These are phyloP conservation scores for Termitomyces sp. DNA, from an alignment of 768 basidiomycete species.

Conservation along the genomic window DNA sequence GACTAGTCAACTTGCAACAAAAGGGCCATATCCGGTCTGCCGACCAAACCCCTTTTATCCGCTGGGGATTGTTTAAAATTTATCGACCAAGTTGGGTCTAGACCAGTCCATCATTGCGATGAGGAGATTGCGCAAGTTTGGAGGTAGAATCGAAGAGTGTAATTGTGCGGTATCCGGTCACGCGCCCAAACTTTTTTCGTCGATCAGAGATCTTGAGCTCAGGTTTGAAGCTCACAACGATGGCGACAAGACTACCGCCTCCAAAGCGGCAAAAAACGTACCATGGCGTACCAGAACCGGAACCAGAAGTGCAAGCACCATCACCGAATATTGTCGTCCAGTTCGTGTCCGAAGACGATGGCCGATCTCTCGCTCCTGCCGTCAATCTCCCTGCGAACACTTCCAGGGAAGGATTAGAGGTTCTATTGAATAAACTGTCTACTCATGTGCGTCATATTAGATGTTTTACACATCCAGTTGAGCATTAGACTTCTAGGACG, in stretches of 20 bases:
- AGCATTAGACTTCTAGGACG: conserved; percentile 40
- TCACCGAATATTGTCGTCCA: conserved; percentile 80
- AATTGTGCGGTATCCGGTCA: no score
- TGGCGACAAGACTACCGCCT: conserved; percentile 85
- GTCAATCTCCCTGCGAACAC: conserved; percentile 89
- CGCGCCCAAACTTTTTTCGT: no score
- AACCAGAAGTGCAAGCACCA: conserved; percentile 34
- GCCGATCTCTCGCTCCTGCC: conserved; percentile 72
- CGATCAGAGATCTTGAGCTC: no score
- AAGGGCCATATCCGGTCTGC: no score
- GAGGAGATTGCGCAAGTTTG: no score
- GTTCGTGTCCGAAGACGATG: conserved; percentile 89
- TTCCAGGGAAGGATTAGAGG: conserved; percentile 75
- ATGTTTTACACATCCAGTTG: conserved; percentile 8
- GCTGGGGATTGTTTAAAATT: no score
- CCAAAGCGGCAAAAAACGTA: conserved; percentile 85
- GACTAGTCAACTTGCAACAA: no score
- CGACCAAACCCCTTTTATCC: no score
- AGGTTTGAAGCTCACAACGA: conserved; percentile 29
- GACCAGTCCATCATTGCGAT: no score
- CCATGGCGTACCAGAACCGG: conserved; percentile 66
- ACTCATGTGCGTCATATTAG: conserved; percentile 48
- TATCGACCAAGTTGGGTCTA: no score
- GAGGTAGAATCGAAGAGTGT: no score
- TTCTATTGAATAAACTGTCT: conserved; percentile 82